A percentile compares a stretch with the other conserved stretches of the same genome.
Conservation (phyloP, 441 rosid genomes). For the Mallotus japonicus region DNA sequence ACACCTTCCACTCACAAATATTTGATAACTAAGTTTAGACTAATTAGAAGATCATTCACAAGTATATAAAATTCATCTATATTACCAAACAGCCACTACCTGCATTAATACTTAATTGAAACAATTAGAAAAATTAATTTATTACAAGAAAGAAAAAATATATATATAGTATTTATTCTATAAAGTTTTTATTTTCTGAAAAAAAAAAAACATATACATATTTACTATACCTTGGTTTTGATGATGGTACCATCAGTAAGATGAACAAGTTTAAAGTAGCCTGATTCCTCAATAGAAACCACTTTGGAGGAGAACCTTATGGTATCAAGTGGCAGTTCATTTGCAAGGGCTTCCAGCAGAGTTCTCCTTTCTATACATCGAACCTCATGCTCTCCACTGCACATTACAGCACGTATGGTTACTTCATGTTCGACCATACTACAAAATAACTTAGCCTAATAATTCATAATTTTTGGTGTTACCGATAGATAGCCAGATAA, state of each 20-base stretch:
- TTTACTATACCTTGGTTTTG: slow-evolving; percentile 55
- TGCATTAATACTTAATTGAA: too few relatives aligned
- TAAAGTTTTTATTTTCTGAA: too few relatives aligned
- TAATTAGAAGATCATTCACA: neutral
- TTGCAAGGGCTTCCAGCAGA: slow-evolving; percentile 58
- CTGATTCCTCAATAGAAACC: slow-evolving; percentile 57
- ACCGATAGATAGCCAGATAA: too few relatives aligned
- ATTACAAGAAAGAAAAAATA: too few relatives aligned
- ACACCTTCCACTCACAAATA: slow-evolving; percentile 33
- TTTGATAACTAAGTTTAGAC: neutral
- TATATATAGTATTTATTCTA: too few relatives aligned
- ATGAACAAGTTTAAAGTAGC: slow-evolving; percentile 44
- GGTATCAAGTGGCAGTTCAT: slow-evolving; percentile 57
- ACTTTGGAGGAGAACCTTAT: slow-evolving; percentile 65
- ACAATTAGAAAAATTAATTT: too few relatives aligned
- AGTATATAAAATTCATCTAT: neutral
- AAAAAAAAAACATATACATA: neutral
- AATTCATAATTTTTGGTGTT: too few relatives aligned
- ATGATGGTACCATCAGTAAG: slow-evolving; percentile 64
- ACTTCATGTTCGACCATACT: too few relatives aligned
- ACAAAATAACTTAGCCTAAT: too few relatives aligned
- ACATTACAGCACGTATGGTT: neutral
- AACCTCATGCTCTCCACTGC: slow-evolving; percentile 44
- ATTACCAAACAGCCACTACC: too few relatives aligned
- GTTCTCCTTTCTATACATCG: slow-evolving; percentile 51